Evolutionary conservation across 129 eudicot genomes (phyloP), one percentile per base, ranked within the genome.

Genomic region (Tagetes erecta): DNA sequence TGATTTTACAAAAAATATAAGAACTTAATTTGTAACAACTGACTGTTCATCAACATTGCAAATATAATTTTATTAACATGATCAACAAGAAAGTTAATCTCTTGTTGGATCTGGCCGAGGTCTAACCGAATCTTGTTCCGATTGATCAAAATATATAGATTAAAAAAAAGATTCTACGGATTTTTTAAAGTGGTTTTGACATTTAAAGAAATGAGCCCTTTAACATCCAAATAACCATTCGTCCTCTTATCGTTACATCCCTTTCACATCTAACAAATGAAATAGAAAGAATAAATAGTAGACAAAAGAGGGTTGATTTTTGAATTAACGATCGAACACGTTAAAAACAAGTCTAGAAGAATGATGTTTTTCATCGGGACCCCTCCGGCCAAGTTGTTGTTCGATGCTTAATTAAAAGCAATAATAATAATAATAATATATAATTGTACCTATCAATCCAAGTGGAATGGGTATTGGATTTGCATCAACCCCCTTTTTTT

Each of bases 381-480:
- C 73, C 55, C 3, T 38, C 27, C 27, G 27, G 27, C 33, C 40
- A 63, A 75, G 66, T 75, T 65, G 73, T 75, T 51, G 55, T 42
- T 72, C 53, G 31, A 72, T 35, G 42, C 70, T 62, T 74, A 39
- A 70, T 46, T 47, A 46, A 74, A 74, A 74, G 62, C 78, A 63
- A 74, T 62, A 46, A 20, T 20, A 20, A 20, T 20, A 20, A 20
- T 20, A 20, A 20, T 20, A 20, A 20, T 20, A 20, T 20, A 20
- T 20, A 20, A 20, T 20, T 52, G 52, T 50, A 41, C 35, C 66
- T 20, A 39, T 52, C 45, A 64, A 72, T 34, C 33, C 73, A 52
- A 75, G 80, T 75, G 80, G 80, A 40, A 75, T 75, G 67, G 72
- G 38, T 34, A 40, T 41, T 76, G 67, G 74, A 67, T 58, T 76